phyloP scores from a whole-genome alignment of 129 eudicot species.

The Kitagawia praeruptora region DNA sequence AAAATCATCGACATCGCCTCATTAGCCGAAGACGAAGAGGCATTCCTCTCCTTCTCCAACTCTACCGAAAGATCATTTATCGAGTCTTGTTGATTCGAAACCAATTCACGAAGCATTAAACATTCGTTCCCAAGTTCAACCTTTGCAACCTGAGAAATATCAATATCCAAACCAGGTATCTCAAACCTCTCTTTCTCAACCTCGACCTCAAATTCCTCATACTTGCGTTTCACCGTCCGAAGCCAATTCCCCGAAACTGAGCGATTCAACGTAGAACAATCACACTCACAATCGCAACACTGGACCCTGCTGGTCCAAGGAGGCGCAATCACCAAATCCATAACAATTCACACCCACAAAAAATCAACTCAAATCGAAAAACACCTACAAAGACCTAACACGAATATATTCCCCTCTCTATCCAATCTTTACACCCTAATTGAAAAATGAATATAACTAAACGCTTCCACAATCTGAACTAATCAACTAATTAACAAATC shows the following conservation, averaged over 20 bases:
- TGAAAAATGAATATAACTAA: neutral
- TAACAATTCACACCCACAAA: conserved; percentile 12
- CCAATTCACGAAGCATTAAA: conserved; percentile 65
- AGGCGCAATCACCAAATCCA: conserved; percentile 47
- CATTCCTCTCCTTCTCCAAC: conserved; percentile 82
- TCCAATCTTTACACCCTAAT: neutral
- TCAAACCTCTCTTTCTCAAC: conserved; percentile 28
- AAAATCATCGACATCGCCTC: conserved; percentile 97
- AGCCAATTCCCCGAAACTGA: conserved; percentile 49
- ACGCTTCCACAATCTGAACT: conserved; percentile 19
- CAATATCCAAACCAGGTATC: conserved; percentile 51
- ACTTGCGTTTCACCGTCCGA: conserved; percentile 66
- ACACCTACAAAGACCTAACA: neutral
- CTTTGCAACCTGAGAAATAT: conserved; percentile 54
- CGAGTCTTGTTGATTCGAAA: conserved; percentile 53
- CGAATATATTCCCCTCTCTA: neutral
- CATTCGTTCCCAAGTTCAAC: conserved; percentile 82
- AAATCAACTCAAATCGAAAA: neutral
- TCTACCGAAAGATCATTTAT: conserved; percentile 58
- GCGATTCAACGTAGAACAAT: conserved; percentile 21
- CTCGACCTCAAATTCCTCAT: conserved; percentile 49
- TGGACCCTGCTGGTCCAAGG: conserved; percentile 39
- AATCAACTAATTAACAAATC: conserved; percentile 14
- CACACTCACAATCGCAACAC: conserved; percentile 69
- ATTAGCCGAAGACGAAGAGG: conserved; percentile 80